phyloP scores from a whole-genome alignment of 129 eudicot genomes.

The Ambrosia trifida region DNA sequence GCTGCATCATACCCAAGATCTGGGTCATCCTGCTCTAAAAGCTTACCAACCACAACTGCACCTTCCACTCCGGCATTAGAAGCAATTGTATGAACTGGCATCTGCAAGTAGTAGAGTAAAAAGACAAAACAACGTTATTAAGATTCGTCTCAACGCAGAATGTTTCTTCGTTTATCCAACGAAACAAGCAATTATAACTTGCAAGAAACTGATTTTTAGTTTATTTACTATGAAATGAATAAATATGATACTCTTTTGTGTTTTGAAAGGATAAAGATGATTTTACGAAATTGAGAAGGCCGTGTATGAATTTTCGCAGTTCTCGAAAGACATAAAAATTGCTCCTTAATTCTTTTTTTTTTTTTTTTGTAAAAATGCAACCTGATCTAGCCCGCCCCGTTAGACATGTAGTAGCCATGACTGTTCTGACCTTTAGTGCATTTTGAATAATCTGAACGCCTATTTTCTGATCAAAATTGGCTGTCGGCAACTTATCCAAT shows the following conservation, averaged over 20 bases:
- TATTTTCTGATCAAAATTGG: conserved; percentile 83
- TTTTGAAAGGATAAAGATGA: background rate
- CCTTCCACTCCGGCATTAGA: conserved; percentile 88
- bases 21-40: conserved; percentile 72
- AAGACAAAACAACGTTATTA: background rate
- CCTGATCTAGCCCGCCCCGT: background rate
- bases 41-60: conserved; percentile 85
- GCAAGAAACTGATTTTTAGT: background rate
- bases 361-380: background rate
- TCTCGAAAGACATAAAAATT: background rate
- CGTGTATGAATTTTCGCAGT: background rate
- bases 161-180: background rate
- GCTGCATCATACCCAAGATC: conserved; percentile 95
- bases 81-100: conserved; percentile 80
- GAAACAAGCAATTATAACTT: background rate
- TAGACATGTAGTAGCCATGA: background rate
- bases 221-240: background rate
- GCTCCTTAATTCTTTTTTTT: background rate
- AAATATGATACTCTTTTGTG: conserved; percentile 3
- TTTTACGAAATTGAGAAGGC: background rate
- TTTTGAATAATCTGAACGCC: conserved; percentile 84
- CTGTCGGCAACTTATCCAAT: conserved; percentile 58
- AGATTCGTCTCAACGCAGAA: background rate
- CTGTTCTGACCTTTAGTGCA: conserved; percentile 62
- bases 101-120: conserved; percentile 39